These are phyloP conservation scores for Incumbomyces delicatus DNA, from an alignment of 2,329 filamentous ascomycete genomes.

Conservation along the genomic window DNA sequence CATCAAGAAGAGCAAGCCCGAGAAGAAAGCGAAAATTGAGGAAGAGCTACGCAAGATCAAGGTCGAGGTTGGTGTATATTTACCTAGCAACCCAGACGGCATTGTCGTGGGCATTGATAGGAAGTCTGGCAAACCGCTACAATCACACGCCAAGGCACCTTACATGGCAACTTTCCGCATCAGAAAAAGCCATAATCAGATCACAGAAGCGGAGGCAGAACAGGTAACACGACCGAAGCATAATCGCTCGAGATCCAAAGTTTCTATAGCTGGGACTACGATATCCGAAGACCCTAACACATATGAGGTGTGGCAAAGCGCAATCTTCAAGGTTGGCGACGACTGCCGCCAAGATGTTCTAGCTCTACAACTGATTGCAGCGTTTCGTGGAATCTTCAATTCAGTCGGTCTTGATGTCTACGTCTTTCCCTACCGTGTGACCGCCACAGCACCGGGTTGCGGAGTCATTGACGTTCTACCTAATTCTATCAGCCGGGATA, in stretches of 20 bases:
- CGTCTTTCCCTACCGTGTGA: slow-evolving; percentile 94
- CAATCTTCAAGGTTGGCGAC: slow-evolving; percentile 99
- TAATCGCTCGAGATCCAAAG: slow-evolving; percentile 16
- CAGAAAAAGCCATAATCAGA: slow-evolving; percentile 58
- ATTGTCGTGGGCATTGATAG: slow-evolving; percentile 96
- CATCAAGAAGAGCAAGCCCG: slow-evolving; percentile 83
- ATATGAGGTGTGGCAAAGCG: slow-evolving; percentile 96
- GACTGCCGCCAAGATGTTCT: slow-evolving; percentile 96
- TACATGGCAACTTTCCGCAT: slow-evolving; percentile 99
- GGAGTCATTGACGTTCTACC: slow-evolving; percentile 97
- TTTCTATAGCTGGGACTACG: not conserved
- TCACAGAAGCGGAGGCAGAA: slow-evolving; percentile 42
- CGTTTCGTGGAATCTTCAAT: slow-evolving; percentile 95
- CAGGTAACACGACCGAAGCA: slow-evolving; percentile 16
- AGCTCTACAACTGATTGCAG: slow-evolving; percentile 93
- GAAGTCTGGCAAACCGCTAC: slow-evolving; percentile 92
- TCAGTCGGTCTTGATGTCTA: slow-evolving; percentile 90
- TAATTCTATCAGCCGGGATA: slow-evolving; percentile 95
- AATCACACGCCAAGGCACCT: slow-evolving; percentile 95
- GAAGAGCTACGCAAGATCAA: slow-evolving; percentile 96
- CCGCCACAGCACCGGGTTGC: slow-evolving; percentile 90
- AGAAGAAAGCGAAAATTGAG: slow-evolving; percentile 98
- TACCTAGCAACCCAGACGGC: slow-evolving; percentile 93
- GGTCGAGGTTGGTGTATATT: slow-evolving; percentile 91
- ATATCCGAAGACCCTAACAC: slow-evolving; percentile 32